phyloP scores from a whole-genome alignment of 768 basidiomycete species.

The Suillus subluteus region DNA sequence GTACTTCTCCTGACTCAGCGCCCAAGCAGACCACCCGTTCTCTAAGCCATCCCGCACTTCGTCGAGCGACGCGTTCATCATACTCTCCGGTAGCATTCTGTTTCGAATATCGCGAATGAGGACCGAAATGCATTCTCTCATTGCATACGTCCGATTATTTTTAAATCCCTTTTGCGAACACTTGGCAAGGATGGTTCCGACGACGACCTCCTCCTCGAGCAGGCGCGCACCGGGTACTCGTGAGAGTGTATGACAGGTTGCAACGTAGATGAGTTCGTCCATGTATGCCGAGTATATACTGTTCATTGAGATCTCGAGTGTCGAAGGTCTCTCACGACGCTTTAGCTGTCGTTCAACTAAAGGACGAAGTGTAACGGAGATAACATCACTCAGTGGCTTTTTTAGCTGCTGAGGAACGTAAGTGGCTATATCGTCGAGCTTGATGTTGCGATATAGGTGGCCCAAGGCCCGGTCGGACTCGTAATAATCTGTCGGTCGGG shows the following conservation, averaged over 20 bases:
- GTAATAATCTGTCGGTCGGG: constrained; percentile 69
- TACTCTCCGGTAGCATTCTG: constrained; percentile 38
- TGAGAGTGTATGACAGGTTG: constrained; percentile 67
- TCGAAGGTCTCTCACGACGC: constrained; percentile 21
- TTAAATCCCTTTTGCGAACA: constrained; percentile 67
- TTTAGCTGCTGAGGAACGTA: constrained; percentile 16
- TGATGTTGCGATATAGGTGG: constrained; percentile 66
- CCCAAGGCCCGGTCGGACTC: constrained; percentile 73
- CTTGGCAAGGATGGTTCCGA: constrained; percentile 74
- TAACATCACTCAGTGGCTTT: constrained; percentile 37
- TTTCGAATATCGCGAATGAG: constrained; percentile 55
- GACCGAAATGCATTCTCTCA: constrained; percentile 58
- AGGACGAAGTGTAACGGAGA: constrained; percentile 23
- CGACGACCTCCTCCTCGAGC: constrained; percentile 73
- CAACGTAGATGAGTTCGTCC: constrained; percentile 73
- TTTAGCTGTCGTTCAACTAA: constrained; percentile 27
- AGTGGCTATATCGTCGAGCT: constrained; percentile 40
- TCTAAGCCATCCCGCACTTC: constrained; percentile 46
- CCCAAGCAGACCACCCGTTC: constrained; percentile 70
- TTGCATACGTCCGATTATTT: constrained; percentile 58
- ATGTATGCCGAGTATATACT: constrained; percentile 54
- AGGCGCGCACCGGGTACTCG: constrained; percentile 57
- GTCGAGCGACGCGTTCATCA: constrained; percentile 26
- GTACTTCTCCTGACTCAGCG: constrained; percentile 47
- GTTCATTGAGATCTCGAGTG: constrained; percentile 33